Evolutionary conservation across 495 filamentous ascomycete species (phyloP), one percentile per base, ranked within the genome.

Genomic region (Talaromyces wortmannii): DNA sequence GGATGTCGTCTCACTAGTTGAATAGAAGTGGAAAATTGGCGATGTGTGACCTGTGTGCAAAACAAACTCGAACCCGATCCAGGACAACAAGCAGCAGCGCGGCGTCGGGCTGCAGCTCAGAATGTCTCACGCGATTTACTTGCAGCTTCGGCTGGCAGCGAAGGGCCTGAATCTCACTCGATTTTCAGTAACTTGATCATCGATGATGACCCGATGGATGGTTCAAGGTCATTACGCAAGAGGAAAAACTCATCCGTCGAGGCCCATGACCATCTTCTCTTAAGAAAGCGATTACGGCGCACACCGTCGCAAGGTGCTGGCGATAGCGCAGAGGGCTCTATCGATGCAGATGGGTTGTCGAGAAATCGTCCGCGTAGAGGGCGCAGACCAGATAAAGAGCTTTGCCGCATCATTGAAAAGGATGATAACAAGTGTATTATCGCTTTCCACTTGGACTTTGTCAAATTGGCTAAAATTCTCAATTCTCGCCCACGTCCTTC

Each of bases 161-260:
- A 85, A 55, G 86, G 89, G 58, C 83, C 87, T n/a, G 87, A 84
- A 30, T 89, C 89, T 7, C 88, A 95, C 64, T 92, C 91, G 0
- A 83, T 95, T 42, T 95, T 95, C 68, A 89, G 89, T 59, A 73
- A 67, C 33, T 73, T 90, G 17, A 85, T 90, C 33, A 79, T 91
- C 31, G 82, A 88, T 52, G 89, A 91, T 50, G 90, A 95, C 61
- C 80, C 88, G 11, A 79, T 92, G 73, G 90, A 95, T 67, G 91
- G 91, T 45, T 91, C 91, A 3, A 85, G 91, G 51, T 82, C 90
- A 46, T 72, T 97, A 50, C 82, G 92, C 51, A 97, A 97, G 69
- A 83, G 94, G 45, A 96, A 96, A 70, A 75, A 81, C 32, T 80
- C 82, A 17, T 73, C 78, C 12, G 71, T 69, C 10, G 81, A 82